These are phyloP conservation scores for Ophiocordyceps unilateralis DNA, from an alignment of 2,329 filamentous ascomycete genomes.

Conservation along the genomic window DNA sequence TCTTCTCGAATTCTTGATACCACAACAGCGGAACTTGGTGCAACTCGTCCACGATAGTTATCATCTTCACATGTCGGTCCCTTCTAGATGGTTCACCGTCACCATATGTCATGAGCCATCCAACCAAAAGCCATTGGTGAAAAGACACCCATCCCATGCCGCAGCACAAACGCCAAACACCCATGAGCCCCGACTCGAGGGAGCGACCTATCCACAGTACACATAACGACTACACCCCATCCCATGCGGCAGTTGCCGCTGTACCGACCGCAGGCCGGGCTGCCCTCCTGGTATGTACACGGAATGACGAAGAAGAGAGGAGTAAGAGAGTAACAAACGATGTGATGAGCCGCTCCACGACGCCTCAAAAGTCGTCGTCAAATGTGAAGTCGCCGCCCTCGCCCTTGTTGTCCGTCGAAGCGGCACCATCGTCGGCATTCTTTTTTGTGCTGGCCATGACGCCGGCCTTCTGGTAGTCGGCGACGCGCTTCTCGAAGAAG, in stretches of 20 bases:
- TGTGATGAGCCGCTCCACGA: neutral
- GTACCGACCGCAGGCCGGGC: neutral
- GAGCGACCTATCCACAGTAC: neutral
- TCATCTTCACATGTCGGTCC: neutral
- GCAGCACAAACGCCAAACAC: conserved; percentile 1
- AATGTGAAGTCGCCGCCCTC: conserved; percentile 72
- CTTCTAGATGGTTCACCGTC: neutral
- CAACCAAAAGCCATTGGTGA: conserved; percentile 1
- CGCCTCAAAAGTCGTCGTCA: conserved; percentile 84
- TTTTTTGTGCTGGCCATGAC: conserved; percentile 89
- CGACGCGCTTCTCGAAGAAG: conserved; percentile 99
- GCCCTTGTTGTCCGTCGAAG: conserved; percentile 27
- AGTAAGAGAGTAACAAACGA: neutral
- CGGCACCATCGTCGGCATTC: conserved; percentile 34
- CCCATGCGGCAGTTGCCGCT: neutral
- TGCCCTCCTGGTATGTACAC: neutral
- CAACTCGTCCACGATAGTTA: neutral
- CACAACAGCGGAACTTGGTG: neutral
- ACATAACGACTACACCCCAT: neutral
- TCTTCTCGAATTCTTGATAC: neutral
- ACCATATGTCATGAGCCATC: conserved; percentile 7
- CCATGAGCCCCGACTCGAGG: neutral
- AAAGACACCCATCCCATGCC: neutral
- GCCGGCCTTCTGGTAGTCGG: conserved; percentile 98
- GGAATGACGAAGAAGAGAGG: neutral